Percentiles rank a stretch among this genome's conserved stretches.
These are phyloP conservation scores for barrel medic (Medicago truncatula) DNA, from an alignment of 306 rosid species.

Conservation along the genomic window MtrunA17r5.0-ANR NC_053043.1:14863001-14863500, in stretches of 20 bases:
- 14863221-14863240: too few species aligned
- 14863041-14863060: slow-evolving; percentile 18
- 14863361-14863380: too few species aligned
- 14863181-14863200: neutral
- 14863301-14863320: too few species aligned
- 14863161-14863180: neutral
- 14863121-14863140: neutral
- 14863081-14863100: neutral
- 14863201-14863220: neutral
- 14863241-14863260: neutral
- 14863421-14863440: too few species aligned
- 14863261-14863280: neutral
- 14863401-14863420: too few species aligned
- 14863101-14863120: neutral
- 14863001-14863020: neutral
- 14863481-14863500: neutral
- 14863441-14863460: too few species aligned
- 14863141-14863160: neutral
- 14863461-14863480: too few species aligned
- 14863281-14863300: too few species aligned
- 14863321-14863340: too few species aligned
- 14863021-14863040: slow-evolving; percentile 4
- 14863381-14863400: too few species aligned
- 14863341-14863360: too few species aligned
- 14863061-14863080: neutral